These are phyloP conservation scores for Leishmania tarentolae DNA, from an alignment of 208 protist genomes.

Conservation along the genomic window DNA sequence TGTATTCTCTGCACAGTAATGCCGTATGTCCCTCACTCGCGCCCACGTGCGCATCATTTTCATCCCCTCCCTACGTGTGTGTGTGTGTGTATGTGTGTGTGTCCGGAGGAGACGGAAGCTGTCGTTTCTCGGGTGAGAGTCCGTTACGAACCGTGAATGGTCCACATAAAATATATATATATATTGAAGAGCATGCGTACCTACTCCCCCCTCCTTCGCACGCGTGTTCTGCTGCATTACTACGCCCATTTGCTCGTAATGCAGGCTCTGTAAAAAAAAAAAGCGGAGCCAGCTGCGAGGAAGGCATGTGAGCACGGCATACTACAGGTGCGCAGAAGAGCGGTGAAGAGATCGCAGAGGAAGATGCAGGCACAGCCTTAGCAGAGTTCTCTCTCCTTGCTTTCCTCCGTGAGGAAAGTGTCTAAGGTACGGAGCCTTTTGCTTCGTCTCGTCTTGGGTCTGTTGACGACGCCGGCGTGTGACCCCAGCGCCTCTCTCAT, in stretches of 20 bases:
- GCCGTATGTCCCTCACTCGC: not conserved
- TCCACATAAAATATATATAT: not conserved
- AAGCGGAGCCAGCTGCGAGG: not conserved
- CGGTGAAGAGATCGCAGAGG: not conserved
- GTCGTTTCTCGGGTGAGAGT: not conserved
- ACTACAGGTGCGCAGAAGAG: not conserved
- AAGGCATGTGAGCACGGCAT: constrained; percentile 3
- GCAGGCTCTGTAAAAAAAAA: not conserved
- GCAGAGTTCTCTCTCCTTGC: constrained; percentile 3
- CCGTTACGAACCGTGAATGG: not conserved
- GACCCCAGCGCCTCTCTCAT: not conserved
- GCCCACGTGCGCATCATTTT: not conserved
- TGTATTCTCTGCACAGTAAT: not conserved
- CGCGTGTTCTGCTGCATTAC: not conserved
- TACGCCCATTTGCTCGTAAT: not conserved
- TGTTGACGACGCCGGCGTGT: not conserved
- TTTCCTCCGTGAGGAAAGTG: not conserved
- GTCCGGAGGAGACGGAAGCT: not conserved
- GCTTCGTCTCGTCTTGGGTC: not conserved
- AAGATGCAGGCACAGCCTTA: not conserved
- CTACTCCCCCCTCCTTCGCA: not conserved
- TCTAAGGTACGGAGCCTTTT: not conserved
- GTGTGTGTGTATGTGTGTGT: no score
- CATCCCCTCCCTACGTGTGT: constrained; percentile 6
- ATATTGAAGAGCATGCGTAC: not conserved